These are phyloP conservation scores for Penicillium sp. DNA, from an alignment of 2,329 filamentous ascomycete species.

Conservation along the genomic window DNA sequence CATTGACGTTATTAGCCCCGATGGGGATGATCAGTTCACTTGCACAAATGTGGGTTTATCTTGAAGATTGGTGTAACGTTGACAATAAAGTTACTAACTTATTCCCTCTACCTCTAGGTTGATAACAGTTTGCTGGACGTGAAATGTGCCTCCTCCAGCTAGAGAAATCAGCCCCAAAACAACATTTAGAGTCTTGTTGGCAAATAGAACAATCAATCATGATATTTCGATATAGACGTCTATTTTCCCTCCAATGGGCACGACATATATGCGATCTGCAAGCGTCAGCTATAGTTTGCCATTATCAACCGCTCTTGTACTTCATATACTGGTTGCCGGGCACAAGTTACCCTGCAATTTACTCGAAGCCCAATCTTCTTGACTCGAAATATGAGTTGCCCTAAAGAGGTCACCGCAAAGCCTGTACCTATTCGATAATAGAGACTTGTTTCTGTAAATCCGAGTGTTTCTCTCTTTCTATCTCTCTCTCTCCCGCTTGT, in stretches of 20 bases:
- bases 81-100: background rate
- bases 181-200: background rate
- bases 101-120: background rate
- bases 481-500: too few species aligned
- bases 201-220: background rate
- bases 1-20: constrained; percentile 52
- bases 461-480: too few species aligned
- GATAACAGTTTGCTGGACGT: background rate
- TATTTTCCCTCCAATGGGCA: background rate
- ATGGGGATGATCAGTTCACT: constrained; percentile 44
- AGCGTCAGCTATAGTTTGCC: background rate
- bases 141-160: background rate
- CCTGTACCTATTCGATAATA: too few species aligned
- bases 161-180: background rate
- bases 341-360: background rate
- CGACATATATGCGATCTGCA: background rate
- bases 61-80: background rate
- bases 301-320: too few species aligned
- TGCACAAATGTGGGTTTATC: constrained; percentile 46
- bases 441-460: too few species aligned
- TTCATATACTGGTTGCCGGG: background rate
- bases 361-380: too few species aligned
- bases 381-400: too few species aligned
- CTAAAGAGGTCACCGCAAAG: too few species aligned
- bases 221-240: too few species aligned